These are phyloP conservation scores for Boletus barrowsii DNA, from an alignment of 768 basidiomycete species.

Conservation along the genomic window DNA sequence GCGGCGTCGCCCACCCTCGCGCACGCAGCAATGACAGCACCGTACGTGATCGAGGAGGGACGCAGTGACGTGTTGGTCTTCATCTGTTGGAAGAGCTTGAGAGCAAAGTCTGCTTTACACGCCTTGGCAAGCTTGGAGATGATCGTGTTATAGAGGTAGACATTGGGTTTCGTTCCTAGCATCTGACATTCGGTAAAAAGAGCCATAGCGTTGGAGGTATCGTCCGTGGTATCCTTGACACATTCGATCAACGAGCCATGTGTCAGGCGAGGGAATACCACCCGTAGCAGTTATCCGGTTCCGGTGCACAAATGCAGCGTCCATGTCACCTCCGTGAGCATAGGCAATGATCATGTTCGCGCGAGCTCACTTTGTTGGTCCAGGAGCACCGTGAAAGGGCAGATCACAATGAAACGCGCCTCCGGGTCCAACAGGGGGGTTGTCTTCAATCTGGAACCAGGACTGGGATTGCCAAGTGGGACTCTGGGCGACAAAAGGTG, in stretches of 20 bases:
- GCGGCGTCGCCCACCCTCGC: conserved; percentile 86
- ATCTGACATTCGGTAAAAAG: conserved; percentile 77
- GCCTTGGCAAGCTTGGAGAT: conserved; percentile 95
- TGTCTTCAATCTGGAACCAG: conserved; percentile 83
- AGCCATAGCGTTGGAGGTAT: conserved; percentile 80
- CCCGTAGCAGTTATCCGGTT: conserved; percentile 73
- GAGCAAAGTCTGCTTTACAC: conserved; percentile 84
- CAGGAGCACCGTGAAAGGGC: too few species aligned
- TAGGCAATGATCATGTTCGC: conserved; percentile 86
- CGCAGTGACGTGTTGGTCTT: conserved; percentile 50
- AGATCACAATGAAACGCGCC: too few species aligned
- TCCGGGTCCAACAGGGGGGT: too few species aligned
- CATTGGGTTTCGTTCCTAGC: conserved; percentile 69
- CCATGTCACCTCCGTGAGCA: conserved; percentile 77
- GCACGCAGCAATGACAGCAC: conserved; percentile 91
- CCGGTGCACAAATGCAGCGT: conserved; percentile 79
- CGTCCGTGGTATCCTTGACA: conserved; percentile 94
- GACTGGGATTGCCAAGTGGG: conserved; percentile 48
- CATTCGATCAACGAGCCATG: conserved; percentile 88
- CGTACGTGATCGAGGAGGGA: conserved; percentile 89
- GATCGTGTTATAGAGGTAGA: conserved; percentile 94
- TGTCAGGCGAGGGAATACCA: conserved; percentile 78
- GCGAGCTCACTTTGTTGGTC: too few species aligned
- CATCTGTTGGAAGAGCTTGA: conserved; percentile 89
- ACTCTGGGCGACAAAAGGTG: conserved; percentile 36